Evolutionary conservation across 306 rosid species (phyloP).

Genomic region (Betula pendula): DNA sequence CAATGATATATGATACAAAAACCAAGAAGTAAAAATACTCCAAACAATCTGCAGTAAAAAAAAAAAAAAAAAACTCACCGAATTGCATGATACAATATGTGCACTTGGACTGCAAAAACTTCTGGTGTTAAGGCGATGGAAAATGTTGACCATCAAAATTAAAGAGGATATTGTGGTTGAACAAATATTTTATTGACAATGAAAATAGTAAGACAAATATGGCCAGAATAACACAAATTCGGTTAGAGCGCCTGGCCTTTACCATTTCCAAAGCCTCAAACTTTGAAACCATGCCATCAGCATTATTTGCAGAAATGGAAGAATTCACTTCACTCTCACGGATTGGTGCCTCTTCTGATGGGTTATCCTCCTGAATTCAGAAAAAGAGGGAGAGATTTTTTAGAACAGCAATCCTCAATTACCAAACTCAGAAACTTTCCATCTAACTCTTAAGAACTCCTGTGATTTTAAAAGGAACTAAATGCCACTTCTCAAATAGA

Average conservation of each 20-base stretch:
- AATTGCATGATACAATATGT: background rate
- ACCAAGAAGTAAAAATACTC: background rate
- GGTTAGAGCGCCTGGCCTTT: slow-evolving; percentile 33
- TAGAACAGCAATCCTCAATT: slow-evolving; percentile 8
- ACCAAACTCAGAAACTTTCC: slow-evolving; percentile 4
- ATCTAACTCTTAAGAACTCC: background rate
- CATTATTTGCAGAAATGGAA: slow-evolving; percentile 33
- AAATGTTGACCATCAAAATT: slow-evolving; percentile 32
- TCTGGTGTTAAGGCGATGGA: slow-evolving; percentile 7
- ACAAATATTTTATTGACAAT: slow-evolving; percentile 35
- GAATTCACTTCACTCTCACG: slow-evolving; percentile 25
- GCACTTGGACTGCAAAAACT: background rate
- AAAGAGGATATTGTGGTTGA: slow-evolving; percentile 37
- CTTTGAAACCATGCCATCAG: slow-evolving; percentile 15
- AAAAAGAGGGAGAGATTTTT: slow-evolving; percentile 16
- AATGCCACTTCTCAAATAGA: background rate
- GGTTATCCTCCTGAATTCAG: slow-evolving; percentile 55
- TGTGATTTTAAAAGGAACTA: background rate
- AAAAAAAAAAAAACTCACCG: background rate
- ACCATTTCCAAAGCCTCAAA: background rate
- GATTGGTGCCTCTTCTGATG: slow-evolving; percentile 35
- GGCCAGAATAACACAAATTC: slow-evolving; percentile 34
- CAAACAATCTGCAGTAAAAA: background rate
- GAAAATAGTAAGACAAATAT: slow-evolving; percentile 41
- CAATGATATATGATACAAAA: background rate